phyloP scores from a whole-genome alignment of 1,284 basidiomycete genomes.

The Microbotryum intermedium region DNA sequence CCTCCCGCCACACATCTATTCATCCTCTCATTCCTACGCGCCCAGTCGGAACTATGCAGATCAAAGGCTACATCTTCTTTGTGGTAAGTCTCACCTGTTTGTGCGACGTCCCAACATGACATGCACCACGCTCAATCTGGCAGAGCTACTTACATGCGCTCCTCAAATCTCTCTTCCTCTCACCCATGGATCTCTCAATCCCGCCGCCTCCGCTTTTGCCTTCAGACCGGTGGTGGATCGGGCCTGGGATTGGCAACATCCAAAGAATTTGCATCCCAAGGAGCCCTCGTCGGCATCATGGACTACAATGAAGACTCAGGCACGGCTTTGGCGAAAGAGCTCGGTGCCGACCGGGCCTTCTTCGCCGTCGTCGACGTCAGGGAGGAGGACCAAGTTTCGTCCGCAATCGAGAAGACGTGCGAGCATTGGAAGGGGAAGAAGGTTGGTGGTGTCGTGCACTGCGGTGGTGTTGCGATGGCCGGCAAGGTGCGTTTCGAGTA shows the following conservation, averaged over 20 bases:
- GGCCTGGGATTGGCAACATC: constrained; percentile 38
- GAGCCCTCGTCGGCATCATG: constrained; percentile 34
- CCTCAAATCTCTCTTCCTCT: no score
- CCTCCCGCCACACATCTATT: background rate
- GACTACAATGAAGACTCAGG: constrained; percentile 31
- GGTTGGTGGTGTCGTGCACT: constrained; percentile 39
- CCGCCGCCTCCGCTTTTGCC: background rate
- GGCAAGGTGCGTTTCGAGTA: constrained; percentile 32
- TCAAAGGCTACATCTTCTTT: constrained; percentile 26
- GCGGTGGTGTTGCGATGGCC: constrained; percentile 38
- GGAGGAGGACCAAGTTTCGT: constrained; percentile 3
- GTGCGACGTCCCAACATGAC: no score
- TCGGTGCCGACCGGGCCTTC: constrained; percentile 3
- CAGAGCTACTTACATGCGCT: no score
- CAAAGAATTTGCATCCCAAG: constrained; percentile 24
- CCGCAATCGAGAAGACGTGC: constrained; percentile 23
- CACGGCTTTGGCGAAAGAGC: constrained; percentile 14
- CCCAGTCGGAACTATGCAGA: constrained; percentile 30
- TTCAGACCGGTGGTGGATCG: constrained; percentile 32
- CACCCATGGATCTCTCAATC: no score
- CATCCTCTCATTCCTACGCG: background rate
- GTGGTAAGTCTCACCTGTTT: background rate
- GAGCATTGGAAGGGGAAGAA: constrained; percentile 29
- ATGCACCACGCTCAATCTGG: no score
- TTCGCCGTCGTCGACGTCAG: constrained; percentile 24